Conservation (phyloP, 352 stramenopile species). For the Plasmopara halstedii region DNA sequence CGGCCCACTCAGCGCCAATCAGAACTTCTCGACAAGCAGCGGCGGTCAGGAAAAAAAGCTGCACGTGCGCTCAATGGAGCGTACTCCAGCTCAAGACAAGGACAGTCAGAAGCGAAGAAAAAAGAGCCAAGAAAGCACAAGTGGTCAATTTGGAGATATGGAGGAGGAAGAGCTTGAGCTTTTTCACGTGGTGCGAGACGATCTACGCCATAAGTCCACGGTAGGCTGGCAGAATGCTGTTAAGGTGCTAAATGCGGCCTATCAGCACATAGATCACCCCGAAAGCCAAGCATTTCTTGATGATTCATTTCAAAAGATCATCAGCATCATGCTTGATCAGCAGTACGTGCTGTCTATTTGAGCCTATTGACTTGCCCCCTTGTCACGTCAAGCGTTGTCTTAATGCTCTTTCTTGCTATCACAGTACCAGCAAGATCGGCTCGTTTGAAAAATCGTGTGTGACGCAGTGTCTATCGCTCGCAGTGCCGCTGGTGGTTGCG, state of each 20-base stretch:
- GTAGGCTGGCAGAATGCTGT: slow-evolving; percentile 87
- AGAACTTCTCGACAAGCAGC: slow-evolving; percentile 27
- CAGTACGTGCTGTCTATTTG: slow-evolving; percentile 48
- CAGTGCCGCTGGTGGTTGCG: slow-evolving; percentile 57
- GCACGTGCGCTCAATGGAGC: slow-evolving; percentile 50
- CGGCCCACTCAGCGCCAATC: slow-evolving; percentile 16
- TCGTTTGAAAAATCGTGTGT: slow-evolving; percentile 82
- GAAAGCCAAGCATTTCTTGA: slow-evolving; percentile 78
- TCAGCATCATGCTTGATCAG: slow-evolving; percentile 88
- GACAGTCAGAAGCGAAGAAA: slow-evolving; percentile 64
- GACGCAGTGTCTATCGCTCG: slow-evolving; percentile 62
- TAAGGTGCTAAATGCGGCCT: slow-evolving; percentile 73
- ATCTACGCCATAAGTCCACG: slow-evolving; percentile 83
- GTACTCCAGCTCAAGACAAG: slow-evolving; percentile 31
- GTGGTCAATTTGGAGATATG: slow-evolving; percentile 32
- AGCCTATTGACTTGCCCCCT: not conserved
- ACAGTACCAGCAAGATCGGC: slow-evolving; percentile 81
- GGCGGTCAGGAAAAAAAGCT: slow-evolving; percentile 48
- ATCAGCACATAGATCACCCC: slow-evolving; percentile 52
- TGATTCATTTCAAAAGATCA: slow-evolving; percentile 67
- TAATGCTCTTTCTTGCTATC: slow-evolving; percentile 1
- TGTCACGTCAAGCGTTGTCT: not conserved
- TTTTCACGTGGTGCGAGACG: slow-evolving; percentile 77
- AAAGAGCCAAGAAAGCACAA: slow-evolving; percentile 44
- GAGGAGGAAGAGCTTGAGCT: slow-evolving; percentile 80